Evolutionary conservation across 768 basidiomycete genomes (phyloP), one percentile per base, ranked within the genome.

Genomic region (Kondoa subrosea): DNA sequence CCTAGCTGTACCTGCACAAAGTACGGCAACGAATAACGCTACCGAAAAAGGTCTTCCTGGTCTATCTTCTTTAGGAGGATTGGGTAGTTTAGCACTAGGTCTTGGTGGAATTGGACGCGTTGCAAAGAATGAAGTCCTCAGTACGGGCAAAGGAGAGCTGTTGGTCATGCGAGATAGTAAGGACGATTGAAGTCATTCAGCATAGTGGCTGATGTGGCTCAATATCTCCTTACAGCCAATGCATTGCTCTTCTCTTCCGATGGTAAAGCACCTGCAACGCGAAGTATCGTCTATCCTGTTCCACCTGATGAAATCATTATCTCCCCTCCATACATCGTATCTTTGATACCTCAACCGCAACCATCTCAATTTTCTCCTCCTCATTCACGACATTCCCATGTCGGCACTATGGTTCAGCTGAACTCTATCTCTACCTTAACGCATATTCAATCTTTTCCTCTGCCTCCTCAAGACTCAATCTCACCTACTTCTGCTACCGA

Each of bases 91-190:
- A 12, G 32, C 34, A 34, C 64, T n/a, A 68, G 74, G 73, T 32
- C 68, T 30, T 60, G 68, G 69, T 67, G 67, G 4, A 50, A 71
- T 70, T 30, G 64, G 27, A 66, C 66, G 57, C 67, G 74, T 73
- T 67, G 81, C 81, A 16, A 89, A 85, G 76, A 85, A 87, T 1
- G 81, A 80, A 3, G 79, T 84, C 12, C 78, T 84, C 1, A 80
- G 77, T 86, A 30, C 79, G 78, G 34, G 34, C 27, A 63, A 85
- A 4, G 80, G 79, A 0, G 87, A 91, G 72, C 82, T 83, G 4
- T 77, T 91, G 2, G 82, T 91, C 34, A 81, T 83, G 1, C 88
- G 85, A 77, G 90, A 92, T 66, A 84, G 90, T 92, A 71, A 75
- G 85, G 81, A 64, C 1, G 50, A 26, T 59, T 34, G 40, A 8